These are phyloP conservation scores for Coemansia sp. DNA, from an alignment of 192 early-diverging fungal genomes.

Conservation along the genomic window DNA sequence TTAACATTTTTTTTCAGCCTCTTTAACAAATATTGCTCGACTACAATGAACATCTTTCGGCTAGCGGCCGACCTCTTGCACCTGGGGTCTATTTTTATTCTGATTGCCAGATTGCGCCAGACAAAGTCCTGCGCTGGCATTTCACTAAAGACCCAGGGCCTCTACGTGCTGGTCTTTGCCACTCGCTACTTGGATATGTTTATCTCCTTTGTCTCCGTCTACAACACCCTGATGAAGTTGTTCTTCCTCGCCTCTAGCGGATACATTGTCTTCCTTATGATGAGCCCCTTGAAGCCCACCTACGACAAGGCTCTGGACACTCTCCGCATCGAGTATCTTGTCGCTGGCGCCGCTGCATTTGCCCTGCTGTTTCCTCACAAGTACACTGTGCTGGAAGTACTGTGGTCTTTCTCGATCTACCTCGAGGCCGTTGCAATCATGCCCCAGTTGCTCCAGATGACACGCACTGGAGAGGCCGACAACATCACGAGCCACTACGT, in stretches of 20 bases:
- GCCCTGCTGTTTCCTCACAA: conserved; percentile 75
- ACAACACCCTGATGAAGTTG: conserved; percentile 94
- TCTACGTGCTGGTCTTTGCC: conserved; percentile 89
- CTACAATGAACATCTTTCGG: conserved; percentile 89
- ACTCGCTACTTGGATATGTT: conserved; percentile 96
- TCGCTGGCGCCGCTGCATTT: conserved; percentile 69
- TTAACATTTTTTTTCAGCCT: not conserved
- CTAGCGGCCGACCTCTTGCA: conserved; percentile 92
- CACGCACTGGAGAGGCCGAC: conserved; percentile 97
- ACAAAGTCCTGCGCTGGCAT: conserved; percentile 92
- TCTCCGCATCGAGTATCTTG: conserved; percentile 84
- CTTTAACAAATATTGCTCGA: not conserved
- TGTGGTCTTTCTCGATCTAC: conserved; percentile 98
- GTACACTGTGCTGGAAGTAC: conserved; percentile 70
- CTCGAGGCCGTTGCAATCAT: conserved; percentile 96
- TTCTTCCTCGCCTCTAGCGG: conserved; percentile 87
- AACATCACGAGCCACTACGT: conserved; percentile 99
- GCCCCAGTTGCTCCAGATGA: conserved; percentile 96
- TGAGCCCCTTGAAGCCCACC: conserved; percentile 78
- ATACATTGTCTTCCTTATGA: conserved; percentile 93
- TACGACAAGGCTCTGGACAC: conserved; percentile 94
- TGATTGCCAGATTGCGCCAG: conserved; percentile 88
- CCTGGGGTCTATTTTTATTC: conserved; percentile 90
- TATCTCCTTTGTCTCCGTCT: conserved; percentile 71
- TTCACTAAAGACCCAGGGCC: conserved; percentile 94